These are phyloP conservation scores for Botrytis porri DNA, from an alignment of 2,329 filamentous ascomycete species.

Conservation along the genomic window DNA sequence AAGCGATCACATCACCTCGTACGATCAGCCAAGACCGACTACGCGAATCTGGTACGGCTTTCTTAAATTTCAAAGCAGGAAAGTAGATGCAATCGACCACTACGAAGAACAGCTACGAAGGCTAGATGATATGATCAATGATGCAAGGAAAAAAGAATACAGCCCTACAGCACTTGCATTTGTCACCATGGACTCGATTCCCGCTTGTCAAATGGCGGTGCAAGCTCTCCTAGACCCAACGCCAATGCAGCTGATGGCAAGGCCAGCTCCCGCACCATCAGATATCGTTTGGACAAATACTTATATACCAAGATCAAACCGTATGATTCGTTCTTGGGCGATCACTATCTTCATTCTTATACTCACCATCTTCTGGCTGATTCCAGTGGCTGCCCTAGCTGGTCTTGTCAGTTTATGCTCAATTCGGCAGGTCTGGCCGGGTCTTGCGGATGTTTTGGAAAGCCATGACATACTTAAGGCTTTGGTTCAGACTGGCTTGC, in stretches of 20 bases:
- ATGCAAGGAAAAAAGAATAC: constrained; percentile 72
- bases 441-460: constrained; percentile 64
- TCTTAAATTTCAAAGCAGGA: constrained; percentile 66
- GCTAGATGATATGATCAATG: constrained; percentile 71
- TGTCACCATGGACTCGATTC: constrained; percentile 95
- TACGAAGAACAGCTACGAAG: constrained; percentile 81
- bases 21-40: constrained; percentile 58
- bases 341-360: constrained; percentile 81
- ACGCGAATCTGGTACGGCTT: constrained; percentile 76
- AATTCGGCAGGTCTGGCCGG: constrained; percentile 69
- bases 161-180: constrained; percentile 81
- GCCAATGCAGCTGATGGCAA: constrained; percentile 80
- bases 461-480: constrained; percentile 68
- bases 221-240: constrained; percentile 91
- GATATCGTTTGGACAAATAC: constrained; percentile 97
- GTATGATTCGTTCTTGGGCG: constrained; percentile 76
- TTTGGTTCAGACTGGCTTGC: constrained; percentile 81
- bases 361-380: constrained; percentile 84
- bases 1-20: constrained; percentile 41
- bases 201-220: constrained; percentile 90
- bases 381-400: constrained; percentile 76
- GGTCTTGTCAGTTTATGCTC: constrained; percentile 77
- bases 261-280: constrained; percentile 79
- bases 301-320: constrained; percentile 70
- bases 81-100: constrained; percentile 89